Base-by-base conservation (phyloP, 2,329 filamentous ascomycete species). In the Penicillium sp. region DNA sequence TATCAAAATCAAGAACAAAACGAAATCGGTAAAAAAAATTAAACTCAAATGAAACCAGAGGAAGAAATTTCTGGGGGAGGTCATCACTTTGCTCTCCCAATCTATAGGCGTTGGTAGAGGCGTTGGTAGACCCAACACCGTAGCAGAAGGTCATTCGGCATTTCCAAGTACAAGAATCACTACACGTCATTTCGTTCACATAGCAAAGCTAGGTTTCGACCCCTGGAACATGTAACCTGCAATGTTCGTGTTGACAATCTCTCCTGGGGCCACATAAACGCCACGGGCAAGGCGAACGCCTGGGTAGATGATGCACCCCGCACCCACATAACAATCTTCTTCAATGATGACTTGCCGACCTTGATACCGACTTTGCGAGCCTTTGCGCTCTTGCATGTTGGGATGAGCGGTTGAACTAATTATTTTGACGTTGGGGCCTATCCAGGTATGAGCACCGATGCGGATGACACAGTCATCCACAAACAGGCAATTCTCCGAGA, bases 401-500 rank as follows among this genome's bases (percentile, higher is more conserved):
- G 87, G 86, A 42, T 87, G 86, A 49, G 89, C 81, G 42, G 86
- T 89, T 35, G 88, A 86, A 17, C 89, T 92, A 70, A 91, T 90
- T 64, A 97, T 89, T 62, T 86, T 93, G 57, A 97, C 93, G 65
- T 93, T 91, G 0, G 91, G 89, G 2, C 91, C 91, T 63, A 93
- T 88, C 75, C 75, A 78, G 1, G 70, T 89, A 67, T 77, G 78
- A 60, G 90, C 85, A 3, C 93, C 93, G 68, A 97, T 92, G 47
- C 81, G 86, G 59, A 97, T 89, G 62, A 87, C 83, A 71, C 88
- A 89, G n/a, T 92, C 88, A 72, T 99, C 94, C 56, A 93, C 86
- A 69, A 97, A 88, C 27, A 87, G 88, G 74, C 93, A 97, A 68
- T 91, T 89, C 55, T 90, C 84, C 19, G 89, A 90, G 64, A 99